Evolutionary conservation across 2,329 filamentous ascomycete species (phyloP), one percentile per base, ranked within the genome.

Genomic region (Endoconidiophora laricicola): DNA sequence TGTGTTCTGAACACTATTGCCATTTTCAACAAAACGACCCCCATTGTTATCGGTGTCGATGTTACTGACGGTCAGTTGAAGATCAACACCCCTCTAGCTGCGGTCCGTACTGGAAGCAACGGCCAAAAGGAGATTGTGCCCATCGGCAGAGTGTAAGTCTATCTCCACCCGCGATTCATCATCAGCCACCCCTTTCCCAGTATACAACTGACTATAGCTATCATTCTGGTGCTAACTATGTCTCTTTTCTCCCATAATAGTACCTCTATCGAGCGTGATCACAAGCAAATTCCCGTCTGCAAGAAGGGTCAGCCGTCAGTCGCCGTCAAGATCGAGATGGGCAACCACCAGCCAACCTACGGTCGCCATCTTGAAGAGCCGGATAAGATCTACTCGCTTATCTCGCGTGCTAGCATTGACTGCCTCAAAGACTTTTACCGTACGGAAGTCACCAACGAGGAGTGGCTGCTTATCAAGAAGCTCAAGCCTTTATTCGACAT

Each of bases 231-330:
- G 38, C 58, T 67, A 57, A 67, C 58, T 44, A 43, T 2, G n/a
- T 49, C 16, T 14, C 33, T 29, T 16, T 33, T 52, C 60, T 40
- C 16, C 6, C 36, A 16, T 14, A 26, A 52, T 60, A 94, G 88
- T n/a, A 85, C 85, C 50, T 88, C 83, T 2, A 98, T 98, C 61
- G 90, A 98, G 66, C 82, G 93, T 62, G 93, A 98, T 58, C 91
- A 98, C 76, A 98, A 98, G 71, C 79, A 91, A 56, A 81, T 98
- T 57, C 76, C 74, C 7, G 74, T 94, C 52, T 94, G 86, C 71
- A 98, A 98, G 68, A 90, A 87, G 69, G 90, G 90, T 48, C 85
- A 94, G 62, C 91, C 93, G n/a, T 93, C 87, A 1, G 93, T 98
- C 7, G 91, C 91, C 18, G 74, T 98, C 70, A 98, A 98, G 74